phyloP scores from a whole-genome alignment of 1,139 yeast genomes.

The Yamadazyma dendronema region DNA sequence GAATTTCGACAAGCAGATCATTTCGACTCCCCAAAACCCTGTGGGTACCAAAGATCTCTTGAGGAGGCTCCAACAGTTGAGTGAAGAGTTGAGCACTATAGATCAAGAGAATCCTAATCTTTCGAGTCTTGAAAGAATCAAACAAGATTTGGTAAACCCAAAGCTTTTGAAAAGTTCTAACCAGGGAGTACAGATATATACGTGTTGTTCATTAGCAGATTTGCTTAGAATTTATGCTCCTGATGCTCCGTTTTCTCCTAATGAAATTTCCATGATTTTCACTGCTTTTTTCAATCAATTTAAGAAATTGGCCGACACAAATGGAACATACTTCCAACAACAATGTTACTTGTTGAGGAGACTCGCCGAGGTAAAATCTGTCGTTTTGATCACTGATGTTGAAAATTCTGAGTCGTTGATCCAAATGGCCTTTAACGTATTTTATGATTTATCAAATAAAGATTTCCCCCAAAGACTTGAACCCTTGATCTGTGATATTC shows the following conservation, averaged over 20 bases:
- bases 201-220: slow-evolving; percentile 76
- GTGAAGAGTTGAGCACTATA: slow-evolving; percentile 58
- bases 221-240: slow-evolving; percentile 81
- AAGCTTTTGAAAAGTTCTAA: slow-evolving; percentile 64
- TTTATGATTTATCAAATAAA: slow-evolving; percentile 52
- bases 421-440: slow-evolving; percentile 55
- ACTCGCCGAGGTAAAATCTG: slow-evolving; percentile 76
- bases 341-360: slow-evolving; percentile 66
- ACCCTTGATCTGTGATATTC: slow-evolving; percentile 62
- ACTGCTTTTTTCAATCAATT: slow-evolving; percentile 63
- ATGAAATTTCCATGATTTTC: slow-evolving; percentile 62
- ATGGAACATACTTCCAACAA: slow-evolving; percentile 65
- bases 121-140: slow-evolving; percentile 41
- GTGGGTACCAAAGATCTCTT: slow-evolving; percentile 61
- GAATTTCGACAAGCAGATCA: slow-evolving; percentile 40
- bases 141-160: slow-evolving; percentile 53
- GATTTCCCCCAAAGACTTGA: slow-evolving; percentile 48
- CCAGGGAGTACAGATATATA: slow-evolving; percentile 66
- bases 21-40: slow-evolving; percentile 53
- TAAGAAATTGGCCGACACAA: slow-evolving; percentile 52
- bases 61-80: slow-evolving; percentile 41
- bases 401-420: slow-evolving; percentile 60
- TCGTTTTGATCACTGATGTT: slow-evolving; percentile 73
- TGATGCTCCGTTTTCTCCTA: slow-evolving; percentile 80
- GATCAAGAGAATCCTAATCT: slow-evolving; percentile 61